These are phyloP conservation scores for Nicotiana tomentosiformis DNA, from an alignment of 257 asterid genomes.

Conservation along the genomic window DNA sequence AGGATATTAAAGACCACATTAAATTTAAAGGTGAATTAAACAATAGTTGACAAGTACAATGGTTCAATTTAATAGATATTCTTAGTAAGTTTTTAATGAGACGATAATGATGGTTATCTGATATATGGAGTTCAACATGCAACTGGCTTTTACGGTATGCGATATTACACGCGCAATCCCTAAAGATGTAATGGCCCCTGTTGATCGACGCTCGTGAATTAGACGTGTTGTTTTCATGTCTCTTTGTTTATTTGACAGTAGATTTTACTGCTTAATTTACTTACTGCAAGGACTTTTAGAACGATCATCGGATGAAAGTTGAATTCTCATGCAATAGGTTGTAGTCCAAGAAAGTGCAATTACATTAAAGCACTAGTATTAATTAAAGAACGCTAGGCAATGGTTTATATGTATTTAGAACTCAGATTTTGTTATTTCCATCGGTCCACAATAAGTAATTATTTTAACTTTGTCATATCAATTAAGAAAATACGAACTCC, in stretches of 20 bases:
- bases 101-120: not conserved
- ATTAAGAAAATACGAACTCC: no score
- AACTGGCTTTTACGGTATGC: not conserved
- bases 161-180: not conserved
- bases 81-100: not conserved
- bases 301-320: not conserved
- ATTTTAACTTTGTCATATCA: no score
- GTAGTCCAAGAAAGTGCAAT: not conserved
- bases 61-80: not conserved
- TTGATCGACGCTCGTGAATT: not conserved
- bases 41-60: no score
- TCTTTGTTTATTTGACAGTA: not conserved
- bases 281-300: not conserved
- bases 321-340: not conserved
- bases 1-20: no score
- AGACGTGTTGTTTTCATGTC: not conserved
- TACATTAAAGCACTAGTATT: not conserved
- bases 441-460: accelerated
- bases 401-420: no score
- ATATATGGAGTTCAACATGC: not conserved
- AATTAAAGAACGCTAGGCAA: no score
- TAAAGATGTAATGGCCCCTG: not conserved
- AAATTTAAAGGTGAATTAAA: no score
- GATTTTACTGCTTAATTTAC: not conserved
- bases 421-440: no score